Percentiles rank a stretch among this genome's conserved stretches.
Evolutionary conservation across 148 eudicot genomes (phyloP).

Genomic region (Drosera capensis): DNA sequence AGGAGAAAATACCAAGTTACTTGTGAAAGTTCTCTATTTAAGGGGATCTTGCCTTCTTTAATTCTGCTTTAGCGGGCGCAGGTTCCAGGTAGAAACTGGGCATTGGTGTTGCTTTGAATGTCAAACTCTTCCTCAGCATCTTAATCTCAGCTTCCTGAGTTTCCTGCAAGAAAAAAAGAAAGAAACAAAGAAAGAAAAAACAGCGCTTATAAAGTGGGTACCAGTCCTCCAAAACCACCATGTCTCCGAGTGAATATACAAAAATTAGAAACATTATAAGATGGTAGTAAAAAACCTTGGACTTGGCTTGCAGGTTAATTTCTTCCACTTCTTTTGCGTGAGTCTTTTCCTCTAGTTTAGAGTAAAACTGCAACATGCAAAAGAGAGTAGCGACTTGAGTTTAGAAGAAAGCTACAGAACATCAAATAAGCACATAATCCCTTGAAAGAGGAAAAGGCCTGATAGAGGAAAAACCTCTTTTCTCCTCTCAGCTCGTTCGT

Average conservation of each 20-base stretch:
- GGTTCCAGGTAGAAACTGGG: constrained; percentile 93
- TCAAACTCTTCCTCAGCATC: constrained; percentile 66
- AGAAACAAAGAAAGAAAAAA: neutral
- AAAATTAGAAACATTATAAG: too few species aligned
- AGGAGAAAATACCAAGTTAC: neutral
- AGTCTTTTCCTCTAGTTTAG: constrained; percentile 82
- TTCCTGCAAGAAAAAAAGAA: constrained; percentile 34
- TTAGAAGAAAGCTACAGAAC: neutral
- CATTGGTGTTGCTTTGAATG: constrained; percentile 81
- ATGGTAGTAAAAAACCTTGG: too few species aligned
- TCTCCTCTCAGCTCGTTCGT: constrained; percentile 93
- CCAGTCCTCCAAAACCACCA: too few species aligned
- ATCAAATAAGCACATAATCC: neutral
- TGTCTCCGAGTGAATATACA: too few species aligned
- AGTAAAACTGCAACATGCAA: constrained; percentile 40
- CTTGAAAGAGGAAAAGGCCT: neutral
- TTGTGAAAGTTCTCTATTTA: neutral
- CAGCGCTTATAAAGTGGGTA: too few species aligned
- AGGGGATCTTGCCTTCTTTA: constrained; percentile 58
- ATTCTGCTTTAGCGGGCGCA: constrained; percentile 57
- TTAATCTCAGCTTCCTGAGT: constrained; percentile 75
- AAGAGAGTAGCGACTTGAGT: neutral
- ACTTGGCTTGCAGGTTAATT: constrained; percentile 51
- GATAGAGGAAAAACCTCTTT: constrained; percentile 51
- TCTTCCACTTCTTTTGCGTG: constrained; percentile 81